Percentiles rank a stretch among this genome's conserved stretches.
phyloP scores from a whole-genome alignment of 2,329 filamentous ascomycete species.

The Sporothrix variecibatus region DNA sequence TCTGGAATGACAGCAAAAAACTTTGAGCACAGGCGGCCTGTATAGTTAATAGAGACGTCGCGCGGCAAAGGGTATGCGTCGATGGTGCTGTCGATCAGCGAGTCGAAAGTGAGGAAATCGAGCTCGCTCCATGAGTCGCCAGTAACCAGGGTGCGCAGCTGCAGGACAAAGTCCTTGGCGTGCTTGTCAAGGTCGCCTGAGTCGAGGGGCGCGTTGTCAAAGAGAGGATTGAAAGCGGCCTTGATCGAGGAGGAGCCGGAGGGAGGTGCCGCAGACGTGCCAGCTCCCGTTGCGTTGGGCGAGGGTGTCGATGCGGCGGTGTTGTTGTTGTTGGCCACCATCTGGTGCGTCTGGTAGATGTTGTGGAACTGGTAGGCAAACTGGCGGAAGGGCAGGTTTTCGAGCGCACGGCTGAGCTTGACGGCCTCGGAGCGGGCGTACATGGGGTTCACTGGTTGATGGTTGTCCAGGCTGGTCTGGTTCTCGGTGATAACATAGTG shows the following conservation, averaged over 20 bases:
- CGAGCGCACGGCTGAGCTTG: constrained; percentile 52
- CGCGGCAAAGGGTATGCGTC: constrained; percentile 29
- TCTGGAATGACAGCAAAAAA: constrained; percentile 55
- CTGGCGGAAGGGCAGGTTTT: constrained; percentile 62
- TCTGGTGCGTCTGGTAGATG: constrained; percentile 59
- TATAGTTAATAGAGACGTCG: constrained; percentile 54
- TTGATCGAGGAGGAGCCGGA: constrained; percentile 18
- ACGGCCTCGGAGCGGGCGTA: constrained; percentile 46
- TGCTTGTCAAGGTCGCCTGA: constrained; percentile 50
- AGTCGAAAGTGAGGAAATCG: constrained; percentile 22
- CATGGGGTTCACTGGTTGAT: constrained; percentile 38
- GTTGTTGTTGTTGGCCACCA: constrained; percentile 47
- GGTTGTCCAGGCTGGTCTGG: constrained; percentile 48
- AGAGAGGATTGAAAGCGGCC: constrained; percentile 56
- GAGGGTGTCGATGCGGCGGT: constrained; percentile 10
- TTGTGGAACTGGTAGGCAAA: constrained; percentile 63
- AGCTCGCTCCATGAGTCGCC: constrained; percentile 40
- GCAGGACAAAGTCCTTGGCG: constrained; percentile 49
- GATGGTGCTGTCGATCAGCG: neutral
- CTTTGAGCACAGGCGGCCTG: constrained; percentile 54
- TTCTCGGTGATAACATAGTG: constrained; percentile 54
- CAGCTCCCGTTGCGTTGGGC: neutral
- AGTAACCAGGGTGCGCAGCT: constrained; percentile 47
- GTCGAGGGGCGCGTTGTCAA: constrained; percentile 47
- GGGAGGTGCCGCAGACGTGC: neutral